Conservation (phyloP, 495 filamentous ascomycete genomes). For the Barbatosphaeria neglecta region DNA sequence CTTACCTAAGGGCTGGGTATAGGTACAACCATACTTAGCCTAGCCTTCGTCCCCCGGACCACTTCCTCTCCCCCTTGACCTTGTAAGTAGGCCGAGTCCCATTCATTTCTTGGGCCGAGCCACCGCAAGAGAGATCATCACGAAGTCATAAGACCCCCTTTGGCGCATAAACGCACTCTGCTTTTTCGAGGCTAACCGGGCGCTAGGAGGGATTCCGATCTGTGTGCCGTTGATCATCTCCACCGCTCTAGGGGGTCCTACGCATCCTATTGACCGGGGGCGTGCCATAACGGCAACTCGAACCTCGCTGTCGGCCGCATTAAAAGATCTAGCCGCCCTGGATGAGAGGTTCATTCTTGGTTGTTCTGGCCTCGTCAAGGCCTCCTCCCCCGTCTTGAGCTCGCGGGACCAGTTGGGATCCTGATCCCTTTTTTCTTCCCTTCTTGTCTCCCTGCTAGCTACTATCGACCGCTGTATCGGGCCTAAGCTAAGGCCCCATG, state of each 20-base stretch:
- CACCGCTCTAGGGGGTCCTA: conserved; percentile 7
- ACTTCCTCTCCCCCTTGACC: neutral
- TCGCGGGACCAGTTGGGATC: neutral
- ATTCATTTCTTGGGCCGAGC: neutral
- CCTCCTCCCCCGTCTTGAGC: neutral
- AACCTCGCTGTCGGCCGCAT: conserved; percentile 4
- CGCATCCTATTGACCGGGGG: conserved; percentile 10
- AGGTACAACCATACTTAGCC: neutral
- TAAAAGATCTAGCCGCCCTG: conserved; percentile 5
- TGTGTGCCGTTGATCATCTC: conserved; percentile 4
- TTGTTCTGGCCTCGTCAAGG: neutral
- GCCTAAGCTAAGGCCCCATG: too few species aligned
- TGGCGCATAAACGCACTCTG: neutral
- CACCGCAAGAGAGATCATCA: neutral
- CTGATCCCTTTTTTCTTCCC: too few species aligned
- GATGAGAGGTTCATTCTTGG: conserved; percentile 1
- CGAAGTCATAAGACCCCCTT: neutral
- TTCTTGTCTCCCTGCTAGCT: too few species aligned
- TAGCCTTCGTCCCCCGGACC: neutral
- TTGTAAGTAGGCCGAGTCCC: neutral
- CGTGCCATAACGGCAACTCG: conserved; percentile 6
- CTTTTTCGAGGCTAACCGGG: neutral
- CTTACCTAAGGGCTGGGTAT: too few species aligned
- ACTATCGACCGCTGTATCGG: too few species aligned
- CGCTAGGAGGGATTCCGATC: conserved; percentile 1